phyloP scores from a whole-genome alignment of 768 basidiomycete genomes.

The Lyophyllum shimeji region DNA sequence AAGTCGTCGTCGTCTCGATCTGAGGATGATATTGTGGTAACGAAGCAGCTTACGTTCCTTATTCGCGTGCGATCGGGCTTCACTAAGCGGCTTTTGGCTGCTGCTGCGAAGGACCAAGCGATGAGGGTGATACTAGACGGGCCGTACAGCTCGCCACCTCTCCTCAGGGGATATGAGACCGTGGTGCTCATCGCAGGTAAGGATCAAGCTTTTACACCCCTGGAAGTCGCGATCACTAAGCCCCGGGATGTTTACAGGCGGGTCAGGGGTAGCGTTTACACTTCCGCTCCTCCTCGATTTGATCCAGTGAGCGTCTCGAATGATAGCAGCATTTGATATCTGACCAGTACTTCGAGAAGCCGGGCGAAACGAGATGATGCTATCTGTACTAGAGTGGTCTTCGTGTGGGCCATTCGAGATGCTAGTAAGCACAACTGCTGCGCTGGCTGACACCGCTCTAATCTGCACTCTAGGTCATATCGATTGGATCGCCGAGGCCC shows the following conservation, averaged over 20 bases:
- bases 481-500: constrained; percentile 27
- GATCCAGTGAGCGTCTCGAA: constrained; percentile 33
- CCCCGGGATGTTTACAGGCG: constrained; percentile 27
- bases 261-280: constrained; percentile 49
- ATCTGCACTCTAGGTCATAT: constrained; percentile 22
- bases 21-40: constrained; percentile 5
- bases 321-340: not conserved
- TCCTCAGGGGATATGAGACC: constrained; percentile 40
- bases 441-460: not conserved
- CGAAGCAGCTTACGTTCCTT: constrained; percentile 54
- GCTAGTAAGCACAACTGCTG: constrained; percentile 21
- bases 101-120: constrained; percentile 21
- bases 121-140: constrained; percentile 58
- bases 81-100: constrained; percentile 46
- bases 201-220: not conserved
- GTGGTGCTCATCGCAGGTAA: constrained; percentile 48
- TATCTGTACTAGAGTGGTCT: constrained; percentile 17
- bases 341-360: not conserved
- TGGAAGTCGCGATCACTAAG: not conserved
- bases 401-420: constrained; percentile 45
- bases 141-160: constrained; percentile 50
- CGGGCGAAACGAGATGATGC: constrained; percentile 3
- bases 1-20: not conserved
- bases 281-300: constrained; percentile 43
- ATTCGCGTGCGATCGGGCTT: constrained; percentile 60